Conservation (phyloP, 139 green algal genomes). For the Volvox reticuliferus region DNA sequence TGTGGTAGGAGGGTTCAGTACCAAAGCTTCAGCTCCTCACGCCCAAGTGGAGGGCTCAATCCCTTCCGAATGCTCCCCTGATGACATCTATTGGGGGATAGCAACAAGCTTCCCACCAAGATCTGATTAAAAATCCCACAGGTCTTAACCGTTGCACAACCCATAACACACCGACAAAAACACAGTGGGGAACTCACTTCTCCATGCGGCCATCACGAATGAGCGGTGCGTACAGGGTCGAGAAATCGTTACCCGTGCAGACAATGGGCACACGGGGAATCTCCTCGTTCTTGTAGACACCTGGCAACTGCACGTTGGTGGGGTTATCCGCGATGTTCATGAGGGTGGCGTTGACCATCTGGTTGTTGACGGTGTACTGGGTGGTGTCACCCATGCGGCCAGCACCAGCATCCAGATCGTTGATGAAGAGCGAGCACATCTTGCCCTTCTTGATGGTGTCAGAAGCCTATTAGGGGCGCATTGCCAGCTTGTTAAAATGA, state of each 20-base stretch:
- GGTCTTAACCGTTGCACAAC: too few species aligned
- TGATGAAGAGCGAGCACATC: constrained; percentile 99
- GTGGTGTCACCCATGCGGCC: constrained; percentile 97
- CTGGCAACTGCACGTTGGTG: constrained; percentile 99
- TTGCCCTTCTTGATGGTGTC: constrained; percentile 99
- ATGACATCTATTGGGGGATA: too few species aligned
- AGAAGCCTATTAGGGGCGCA: constrained; percentile 74
- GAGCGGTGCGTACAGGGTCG: constrained; percentile 98
- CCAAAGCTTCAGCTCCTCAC: too few species aligned
- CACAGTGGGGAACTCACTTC: constrained; percentile 71
- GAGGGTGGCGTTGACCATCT: constrained; percentile 99
- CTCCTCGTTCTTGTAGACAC: constrained; percentile 93
- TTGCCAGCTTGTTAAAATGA: too few species aligned
- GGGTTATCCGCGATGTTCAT: constrained; percentile 99
- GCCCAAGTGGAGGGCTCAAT: too few species aligned
- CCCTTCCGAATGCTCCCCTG: too few species aligned
- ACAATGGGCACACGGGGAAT: constrained; percentile 97
- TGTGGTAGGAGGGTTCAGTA: too few species aligned
- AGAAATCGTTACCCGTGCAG: constrained; percentile 99
- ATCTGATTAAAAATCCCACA: too few species aligned
- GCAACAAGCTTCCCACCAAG: too few species aligned
- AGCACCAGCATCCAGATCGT: constrained; percentile 98
- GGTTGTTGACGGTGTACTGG: constrained; percentile 99
- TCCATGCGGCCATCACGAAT: constrained; percentile 99
- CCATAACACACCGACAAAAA: too few species aligned